Evolutionary conservation across 306 rosid species (phyloP).

Genomic region (Morella rubra): DNA sequence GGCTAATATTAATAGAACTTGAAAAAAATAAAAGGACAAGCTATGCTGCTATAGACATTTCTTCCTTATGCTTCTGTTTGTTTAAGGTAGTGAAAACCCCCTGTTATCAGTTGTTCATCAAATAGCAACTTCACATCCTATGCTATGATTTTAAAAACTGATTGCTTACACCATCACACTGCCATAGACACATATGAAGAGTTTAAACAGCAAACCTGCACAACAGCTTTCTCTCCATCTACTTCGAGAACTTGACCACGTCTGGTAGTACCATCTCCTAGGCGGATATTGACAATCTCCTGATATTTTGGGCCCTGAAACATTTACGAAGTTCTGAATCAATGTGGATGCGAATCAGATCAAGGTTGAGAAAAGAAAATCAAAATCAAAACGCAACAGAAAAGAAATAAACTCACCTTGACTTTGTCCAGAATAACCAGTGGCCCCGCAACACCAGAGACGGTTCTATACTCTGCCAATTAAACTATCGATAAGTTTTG

Average conservation of each 20-base stretch:
- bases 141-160: too few relatives aligned
- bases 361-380: background rate
- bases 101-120: too few relatives aligned
- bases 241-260: constrained; percentile 99
- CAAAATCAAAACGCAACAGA: constrained; percentile 7
- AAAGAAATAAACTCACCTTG: constrained; percentile 51
- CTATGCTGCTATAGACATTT: too few relatives aligned
- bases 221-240: constrained; percentile 98
- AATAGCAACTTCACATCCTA: too few relatives aligned
- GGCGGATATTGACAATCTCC: constrained; percentile 97
- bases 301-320: constrained; percentile 95
- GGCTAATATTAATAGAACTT: too few relatives aligned
- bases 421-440: constrained; percentile 98
- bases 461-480: constrained; percentile 92
- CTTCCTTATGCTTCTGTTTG: too few relatives aligned
- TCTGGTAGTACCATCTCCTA: constrained; percentile 87
- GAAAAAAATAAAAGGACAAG: too few relatives aligned
- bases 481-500: background rate
- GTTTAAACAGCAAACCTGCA: constrained; percentile 60
- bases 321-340: constrained; percentile 8
- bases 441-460: constrained; percentile 99
- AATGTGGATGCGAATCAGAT: too few relatives aligned
- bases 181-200: background rate
- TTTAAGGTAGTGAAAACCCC: too few relatives aligned
- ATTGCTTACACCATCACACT: too few relatives aligned